Conservation (phyloP, 371 early-diverging fungal genomes). For the Mucor irregularis region DNA sequence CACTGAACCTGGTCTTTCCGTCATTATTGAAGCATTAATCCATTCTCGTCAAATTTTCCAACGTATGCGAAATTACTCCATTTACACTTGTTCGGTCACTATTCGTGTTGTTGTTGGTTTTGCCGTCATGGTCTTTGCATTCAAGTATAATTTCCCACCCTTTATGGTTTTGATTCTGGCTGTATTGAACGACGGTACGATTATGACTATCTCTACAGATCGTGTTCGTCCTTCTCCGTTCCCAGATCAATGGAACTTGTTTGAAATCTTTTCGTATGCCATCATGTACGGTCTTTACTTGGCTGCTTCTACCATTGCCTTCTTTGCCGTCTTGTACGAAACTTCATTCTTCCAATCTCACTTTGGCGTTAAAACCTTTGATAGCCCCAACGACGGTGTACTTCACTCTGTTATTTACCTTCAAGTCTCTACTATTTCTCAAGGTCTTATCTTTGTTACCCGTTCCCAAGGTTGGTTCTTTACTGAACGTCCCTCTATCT, state of each 20-base stretch:
- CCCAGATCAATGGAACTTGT: slow-evolving; percentile 50
- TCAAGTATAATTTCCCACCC: slow-evolving; percentile 53
- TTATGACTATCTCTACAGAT: slow-evolving; percentile 51
- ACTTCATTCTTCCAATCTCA: slow-evolving; percentile 39
- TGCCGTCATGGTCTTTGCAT: slow-evolving; percentile 48
- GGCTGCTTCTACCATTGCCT: slow-evolving; percentile 43
- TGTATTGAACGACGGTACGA: slow-evolving; percentile 51
- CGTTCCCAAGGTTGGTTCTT: slow-evolving; percentile 55
- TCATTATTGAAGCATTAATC: slow-evolving; percentile 59
- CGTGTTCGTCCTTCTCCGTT: slow-evolving; percentile 47
- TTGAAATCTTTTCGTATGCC: slow-evolving; percentile 48
- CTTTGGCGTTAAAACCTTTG: slow-evolving; percentile 38
- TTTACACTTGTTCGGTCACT: slow-evolving; percentile 51
- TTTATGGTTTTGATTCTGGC: slow-evolving; percentile 53
- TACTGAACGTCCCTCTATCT: slow-evolving; percentile 48
- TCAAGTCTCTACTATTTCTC: slow-evolving; percentile 57
- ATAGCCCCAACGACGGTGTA: slow-evolving; percentile 37
- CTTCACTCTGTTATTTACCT: slow-evolving; percentile 55
- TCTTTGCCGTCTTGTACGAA: slow-evolving; percentile 36
- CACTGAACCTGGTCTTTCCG: slow-evolving; percentile 68
- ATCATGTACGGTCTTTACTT: slow-evolving; percentile 48
- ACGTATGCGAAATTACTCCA: slow-evolving; percentile 56
- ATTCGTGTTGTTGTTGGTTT: slow-evolving; percentile 55
- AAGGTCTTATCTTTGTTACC: slow-evolving; percentile 56
- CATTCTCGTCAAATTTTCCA: slow-evolving; percentile 62